Conservation (phyloP, 306 rosid genomes). For the Vigna reflexopilosa region DNA sequence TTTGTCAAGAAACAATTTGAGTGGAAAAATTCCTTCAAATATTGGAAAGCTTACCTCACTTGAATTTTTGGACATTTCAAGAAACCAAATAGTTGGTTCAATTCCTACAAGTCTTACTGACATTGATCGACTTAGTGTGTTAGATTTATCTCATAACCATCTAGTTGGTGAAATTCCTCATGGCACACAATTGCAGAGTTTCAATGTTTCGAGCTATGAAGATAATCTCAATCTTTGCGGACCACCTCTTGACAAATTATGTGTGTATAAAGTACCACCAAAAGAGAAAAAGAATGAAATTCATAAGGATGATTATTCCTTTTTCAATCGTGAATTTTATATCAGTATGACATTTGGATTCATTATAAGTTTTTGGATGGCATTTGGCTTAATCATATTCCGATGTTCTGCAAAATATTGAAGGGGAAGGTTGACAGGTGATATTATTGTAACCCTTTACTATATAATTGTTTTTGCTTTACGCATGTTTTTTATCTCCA, state of each 20-base stretch:
- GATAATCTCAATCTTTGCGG: constrained; percentile 41
- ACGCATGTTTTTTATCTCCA: too few relatives aligned
- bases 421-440: too few relatives aligned
- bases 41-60: constrained; percentile 19
- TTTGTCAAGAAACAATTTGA: constrained; percentile 40
- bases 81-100: constrained; percentile 1
- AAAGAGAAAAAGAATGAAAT: neutral
- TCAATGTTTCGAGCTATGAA: neutral
- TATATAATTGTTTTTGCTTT: too few relatives aligned
- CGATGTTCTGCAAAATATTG: too few relatives aligned
- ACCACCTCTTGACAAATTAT: neutral
- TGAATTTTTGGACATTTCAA: constrained; percentile 38
- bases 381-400: neutral
- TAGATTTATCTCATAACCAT: constrained; percentile 32
- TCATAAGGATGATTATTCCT: neutral
- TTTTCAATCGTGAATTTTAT: neutral
- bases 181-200: too few relatives aligned
- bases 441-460: too few relatives aligned
- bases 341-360: constrained; percentile 10
- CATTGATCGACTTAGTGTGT: neutral
- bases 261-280: neutral
- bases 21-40: neutral
- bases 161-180: constrained; percentile 17
- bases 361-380: neutral
- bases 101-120: constrained; percentile 19